These are phyloP conservation scores for Nymphaea thermarum DNA, from an alignment of 164 flowering plant genomes.

Conservation along the genomic window DNA sequence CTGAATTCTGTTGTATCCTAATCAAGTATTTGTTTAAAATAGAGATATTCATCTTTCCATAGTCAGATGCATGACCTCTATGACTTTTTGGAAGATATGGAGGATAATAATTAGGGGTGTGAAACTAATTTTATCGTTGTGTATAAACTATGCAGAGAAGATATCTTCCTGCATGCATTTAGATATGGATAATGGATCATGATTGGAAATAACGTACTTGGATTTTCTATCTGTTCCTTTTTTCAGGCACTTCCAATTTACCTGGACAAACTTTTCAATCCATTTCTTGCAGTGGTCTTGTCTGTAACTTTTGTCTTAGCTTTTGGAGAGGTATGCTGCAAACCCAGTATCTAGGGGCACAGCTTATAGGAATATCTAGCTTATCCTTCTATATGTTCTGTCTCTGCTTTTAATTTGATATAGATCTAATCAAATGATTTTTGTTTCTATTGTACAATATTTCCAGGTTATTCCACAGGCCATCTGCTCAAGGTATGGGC, in stretches of 20 bases:
- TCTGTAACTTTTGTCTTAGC: slow-evolving; percentile 93
- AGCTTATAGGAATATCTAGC: too few species aligned
- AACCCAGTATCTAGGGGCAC: background rate
- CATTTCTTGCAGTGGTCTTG: slow-evolving; percentile 73
- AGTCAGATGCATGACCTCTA: too few species aligned
- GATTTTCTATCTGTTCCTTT: background rate
- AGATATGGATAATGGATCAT: background rate
- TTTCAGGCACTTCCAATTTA: slow-evolving; percentile 93
- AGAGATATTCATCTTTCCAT: too few species aligned
- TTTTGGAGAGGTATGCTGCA: slow-evolving; percentile 75
- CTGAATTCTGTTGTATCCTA: too few species aligned
- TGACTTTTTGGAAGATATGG: too few species aligned
- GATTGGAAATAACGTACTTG: background rate
- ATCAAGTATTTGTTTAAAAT: too few species aligned
- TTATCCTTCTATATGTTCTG: background rate
- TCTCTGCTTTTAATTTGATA: background rate
- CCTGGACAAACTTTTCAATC: slow-evolving; percentile 83
- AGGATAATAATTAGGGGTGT: too few species aligned
- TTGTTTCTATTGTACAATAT: background rate
- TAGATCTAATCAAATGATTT: background rate
- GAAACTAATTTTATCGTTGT: too few species aligned
- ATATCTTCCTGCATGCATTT: too few species aligned
- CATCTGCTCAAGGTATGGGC: slow-evolving; percentile 91
- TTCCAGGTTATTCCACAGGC: slow-evolving; percentile 93
- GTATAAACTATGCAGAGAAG: too few species aligned